phyloP scores from a whole-genome alignment of 306 rosid species.

The Purshia tridentata region DNA sequence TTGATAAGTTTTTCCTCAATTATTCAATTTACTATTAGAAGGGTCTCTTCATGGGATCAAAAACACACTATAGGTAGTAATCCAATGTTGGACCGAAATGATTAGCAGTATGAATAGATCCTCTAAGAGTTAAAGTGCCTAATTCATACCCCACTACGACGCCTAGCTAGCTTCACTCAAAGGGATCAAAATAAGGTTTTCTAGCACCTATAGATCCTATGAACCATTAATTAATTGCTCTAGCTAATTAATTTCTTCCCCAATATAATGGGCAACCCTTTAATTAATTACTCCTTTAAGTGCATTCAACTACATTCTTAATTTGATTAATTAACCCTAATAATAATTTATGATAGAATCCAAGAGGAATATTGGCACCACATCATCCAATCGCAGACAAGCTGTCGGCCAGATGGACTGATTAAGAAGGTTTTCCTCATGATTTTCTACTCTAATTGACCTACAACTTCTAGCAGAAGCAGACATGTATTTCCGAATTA shows the following conservation, averaged over 20 bases:
- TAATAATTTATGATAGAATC: slow-evolving; percentile 14
- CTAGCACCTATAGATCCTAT: slow-evolving; percentile 21
- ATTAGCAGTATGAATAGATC: slow-evolving; percentile 47
- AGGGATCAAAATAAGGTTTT: slow-evolving; percentile 16
- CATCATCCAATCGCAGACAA: slow-evolving; percentile 32
- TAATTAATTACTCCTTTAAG: not conserved
- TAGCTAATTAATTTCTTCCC: slow-evolving; percentile 13
- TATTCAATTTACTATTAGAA: not conserved
- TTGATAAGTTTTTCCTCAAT: not conserved
- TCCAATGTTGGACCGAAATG: slow-evolving; percentile 34
- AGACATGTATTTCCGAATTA: slow-evolving; percentile 4
- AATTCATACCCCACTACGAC: slow-evolving; percentile 40
- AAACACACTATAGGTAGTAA: slow-evolving; percentile 18
- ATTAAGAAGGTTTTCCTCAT: slow-evolving; percentile 13
- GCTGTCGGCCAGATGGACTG: slow-evolving; percentile 36
- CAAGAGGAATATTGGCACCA: slow-evolving; percentile 30
- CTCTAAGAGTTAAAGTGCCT: slow-evolving; percentile 38
- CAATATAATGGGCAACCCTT: slow-evolving; percentile 28
- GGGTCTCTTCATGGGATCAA: slow-evolving; percentile 18
- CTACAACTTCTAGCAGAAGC: not conserved
- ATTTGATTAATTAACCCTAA: not conserved
- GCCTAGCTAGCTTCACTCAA: slow-evolving; percentile 25
- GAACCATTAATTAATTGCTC: slow-evolving; percentile 21
- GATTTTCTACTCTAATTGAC: not conserved
- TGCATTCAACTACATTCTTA: not conserved